Evolutionary conservation across 495 filamentous ascomycete species (phyloP).

Genomic region (Penicillium ochrochloron): DNA sequence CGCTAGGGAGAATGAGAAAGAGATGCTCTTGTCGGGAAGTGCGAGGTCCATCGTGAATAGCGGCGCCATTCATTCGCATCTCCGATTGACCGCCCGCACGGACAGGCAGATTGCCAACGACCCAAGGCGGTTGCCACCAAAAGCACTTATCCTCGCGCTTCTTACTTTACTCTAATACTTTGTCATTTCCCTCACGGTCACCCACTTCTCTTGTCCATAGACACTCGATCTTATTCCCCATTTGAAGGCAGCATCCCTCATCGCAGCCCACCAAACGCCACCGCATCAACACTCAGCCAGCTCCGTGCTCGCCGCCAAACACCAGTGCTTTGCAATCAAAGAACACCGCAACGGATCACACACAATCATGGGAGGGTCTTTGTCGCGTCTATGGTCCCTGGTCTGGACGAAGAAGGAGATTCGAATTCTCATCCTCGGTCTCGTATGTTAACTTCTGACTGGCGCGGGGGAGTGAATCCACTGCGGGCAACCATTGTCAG

Average conservation of each 20-base stretch:
- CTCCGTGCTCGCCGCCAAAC: constrained; percentile 14
- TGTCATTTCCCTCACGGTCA: constrained; percentile 6
- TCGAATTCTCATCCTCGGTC: constrained; percentile 90
- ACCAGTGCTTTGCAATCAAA: constrained; percentile 13
- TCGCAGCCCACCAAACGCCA: constrained; percentile 9
- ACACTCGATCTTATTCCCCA: not conserved
- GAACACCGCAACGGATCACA: constrained; percentile 17
- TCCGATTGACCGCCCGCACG: constrained; percentile 40
- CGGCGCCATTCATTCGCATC: constrained; percentile 23
- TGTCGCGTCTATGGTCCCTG: constrained; percentile 77
- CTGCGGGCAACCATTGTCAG: constrained; percentile 3
- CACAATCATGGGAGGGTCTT: constrained; percentile 72
- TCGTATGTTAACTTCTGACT: constrained; percentile 62
- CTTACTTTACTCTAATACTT: constrained; percentile 8
- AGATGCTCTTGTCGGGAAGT: constrained; percentile 13
- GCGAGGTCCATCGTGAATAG: constrained; percentile 2
- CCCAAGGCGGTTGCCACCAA: constrained; percentile 36
- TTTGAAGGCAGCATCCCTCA: constrained; percentile 6
- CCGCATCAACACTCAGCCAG: not conserved
- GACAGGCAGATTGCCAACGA: constrained; percentile 33
- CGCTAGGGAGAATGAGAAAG: not conserved
- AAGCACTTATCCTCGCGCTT: constrained; percentile 5
- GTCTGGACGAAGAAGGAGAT: constrained; percentile 97
- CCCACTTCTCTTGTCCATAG: constrained; percentile 19
- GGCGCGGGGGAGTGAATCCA: constrained; percentile 9